Percentiles rank a stretch among this genome's conserved stretches.
Conservation (phyloP, 1,284 basidiomycete species). For the Pseudozyma thailandica region DNA sequence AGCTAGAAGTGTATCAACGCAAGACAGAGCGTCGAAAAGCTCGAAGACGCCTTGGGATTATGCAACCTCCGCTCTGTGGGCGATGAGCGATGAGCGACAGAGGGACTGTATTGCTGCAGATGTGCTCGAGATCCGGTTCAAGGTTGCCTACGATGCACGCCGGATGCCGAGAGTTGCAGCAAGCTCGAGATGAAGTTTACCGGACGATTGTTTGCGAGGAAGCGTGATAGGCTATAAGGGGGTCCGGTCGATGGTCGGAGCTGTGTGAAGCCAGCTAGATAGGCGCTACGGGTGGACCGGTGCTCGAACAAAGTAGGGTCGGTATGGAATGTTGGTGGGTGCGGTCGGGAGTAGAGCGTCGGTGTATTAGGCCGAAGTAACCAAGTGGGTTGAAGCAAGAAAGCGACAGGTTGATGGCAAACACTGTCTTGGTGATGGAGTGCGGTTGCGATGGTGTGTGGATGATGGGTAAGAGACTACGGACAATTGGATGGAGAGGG, state of each 20-base stretch:
- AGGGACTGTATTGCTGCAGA: not conserved
- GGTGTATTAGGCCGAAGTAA: not conserved
- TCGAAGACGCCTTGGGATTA: conserved; percentile 1
- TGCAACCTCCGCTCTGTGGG: conserved; percentile 1
- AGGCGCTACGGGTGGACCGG: conserved; percentile 5
- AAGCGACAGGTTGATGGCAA: not conserved
- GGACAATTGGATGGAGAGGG: too few relatives aligned
- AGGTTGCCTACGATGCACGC: not conserved
- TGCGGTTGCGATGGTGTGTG: not conserved
- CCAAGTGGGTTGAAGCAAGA: not conserved
- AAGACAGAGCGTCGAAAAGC: conserved; percentile 1
- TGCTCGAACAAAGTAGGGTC: conserved; percentile 1
- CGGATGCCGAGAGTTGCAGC: conserved; percentile 1
- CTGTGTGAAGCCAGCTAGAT: conserved; percentile 1
- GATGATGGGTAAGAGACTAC: not conserved
- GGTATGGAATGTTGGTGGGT: not conserved
- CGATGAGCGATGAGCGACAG: too few relatives aligned
- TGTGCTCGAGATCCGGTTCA: conserved; percentile 8
- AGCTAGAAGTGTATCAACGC: not conserved
- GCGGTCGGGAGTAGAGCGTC: not conserved
- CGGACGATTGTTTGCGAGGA: not conserved
- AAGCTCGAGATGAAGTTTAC: conserved; percentile 8
- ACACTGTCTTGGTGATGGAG: not conserved
- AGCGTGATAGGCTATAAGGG: conserved; percentile 4
- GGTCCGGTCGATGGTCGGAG: conserved; percentile 8